A percentile compares a stretch with the other conserved stretches of the same genome.
Conservation (phyloP, 805 yeast species). For the Priceomyces fermenticarens region DNA sequence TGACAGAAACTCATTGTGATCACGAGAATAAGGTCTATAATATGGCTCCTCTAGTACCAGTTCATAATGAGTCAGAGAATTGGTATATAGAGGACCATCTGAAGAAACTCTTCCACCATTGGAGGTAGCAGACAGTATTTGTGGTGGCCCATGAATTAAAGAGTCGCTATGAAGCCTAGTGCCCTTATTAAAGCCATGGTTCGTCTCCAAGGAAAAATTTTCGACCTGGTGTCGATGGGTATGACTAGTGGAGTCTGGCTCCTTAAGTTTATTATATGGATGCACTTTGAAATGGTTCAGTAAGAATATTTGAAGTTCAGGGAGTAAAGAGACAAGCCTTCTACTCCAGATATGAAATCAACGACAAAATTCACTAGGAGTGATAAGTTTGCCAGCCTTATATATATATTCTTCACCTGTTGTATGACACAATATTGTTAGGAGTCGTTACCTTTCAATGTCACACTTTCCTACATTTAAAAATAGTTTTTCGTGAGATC, state of each 20-base stretch:
- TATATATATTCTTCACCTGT: neutral
- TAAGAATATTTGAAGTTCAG: neutral
- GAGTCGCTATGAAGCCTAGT: conserved; percentile 3
- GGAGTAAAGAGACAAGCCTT: neutral
- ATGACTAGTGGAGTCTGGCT: neutral
- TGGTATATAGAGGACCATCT: conserved; percentile 2
- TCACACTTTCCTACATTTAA: neutral
- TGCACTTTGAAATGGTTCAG: neutral
- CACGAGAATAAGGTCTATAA: too few species aligned
- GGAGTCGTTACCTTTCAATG: too few species aligned
- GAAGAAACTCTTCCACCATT: conserved; percentile 1
- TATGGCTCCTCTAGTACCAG: too few species aligned
- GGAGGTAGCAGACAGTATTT: neutral
- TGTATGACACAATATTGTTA: too few species aligned
- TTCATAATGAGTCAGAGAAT: too few species aligned
- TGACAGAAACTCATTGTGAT: neutral
- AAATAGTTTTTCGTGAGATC: neutral
- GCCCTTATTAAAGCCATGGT: neutral
- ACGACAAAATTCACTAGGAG: too few species aligned
- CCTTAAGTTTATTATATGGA: conserved; percentile 1
- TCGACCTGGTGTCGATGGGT: too few species aligned
- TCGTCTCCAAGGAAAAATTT: too few species aligned
- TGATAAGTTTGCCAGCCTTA: neutral
- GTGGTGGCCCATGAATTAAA: neutral
- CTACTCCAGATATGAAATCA: too few species aligned